Evolutionary conservation across 1,284 basidiomycete genomes (phyloP).

Genomic region (Wallemia hederae): DNA sequence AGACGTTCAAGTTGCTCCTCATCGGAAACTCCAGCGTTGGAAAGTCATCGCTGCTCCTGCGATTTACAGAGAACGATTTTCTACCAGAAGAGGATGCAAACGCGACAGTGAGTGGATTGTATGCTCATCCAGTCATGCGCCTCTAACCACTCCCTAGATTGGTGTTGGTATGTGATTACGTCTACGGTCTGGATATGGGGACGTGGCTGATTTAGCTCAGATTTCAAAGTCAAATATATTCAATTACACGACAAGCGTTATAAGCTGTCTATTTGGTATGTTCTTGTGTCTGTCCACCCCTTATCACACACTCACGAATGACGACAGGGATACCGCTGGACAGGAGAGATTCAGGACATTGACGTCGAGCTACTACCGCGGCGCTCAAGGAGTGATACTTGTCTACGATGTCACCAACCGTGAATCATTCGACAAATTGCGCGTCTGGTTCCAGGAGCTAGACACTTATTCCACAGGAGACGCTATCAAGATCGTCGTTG

Average conservation of each 20-base stretch:
- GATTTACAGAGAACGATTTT: conserved; percentile 93
- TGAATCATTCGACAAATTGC: conserved; percentile 68
- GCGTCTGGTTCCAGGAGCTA: conserved; percentile 76
- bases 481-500: conserved; percentile 81
- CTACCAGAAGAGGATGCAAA: conserved; percentile 33
- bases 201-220: conserved; percentile 7
- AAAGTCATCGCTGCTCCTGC: conserved; percentile 49
- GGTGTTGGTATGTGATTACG: not conserved
- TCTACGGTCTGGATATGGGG: too few species aligned
- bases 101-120: not conserved
- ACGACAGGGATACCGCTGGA: conserved; percentile 49
- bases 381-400: conserved; percentile 75
- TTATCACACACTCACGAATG: not conserved
- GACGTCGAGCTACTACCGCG: conserved; percentile 70
- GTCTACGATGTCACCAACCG: conserved; percentile 82
- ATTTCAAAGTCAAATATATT: conserved; percentile 24
- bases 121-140: too few species aligned
- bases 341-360: conserved; percentile 76
- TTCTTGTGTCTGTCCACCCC: not conserved
- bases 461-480: conserved; percentile 66
- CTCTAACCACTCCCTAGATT: not conserved
- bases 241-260: conserved; percentile 21
- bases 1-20: conserved; percentile 21
- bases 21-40: conserved; percentile 69
- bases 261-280: conserved; percentile 24